These are phyloP conservation scores for Coemansia nantahalensis DNA, from an alignment of 192 early-diverging fungal species.

Conservation along the genomic window DNA sequence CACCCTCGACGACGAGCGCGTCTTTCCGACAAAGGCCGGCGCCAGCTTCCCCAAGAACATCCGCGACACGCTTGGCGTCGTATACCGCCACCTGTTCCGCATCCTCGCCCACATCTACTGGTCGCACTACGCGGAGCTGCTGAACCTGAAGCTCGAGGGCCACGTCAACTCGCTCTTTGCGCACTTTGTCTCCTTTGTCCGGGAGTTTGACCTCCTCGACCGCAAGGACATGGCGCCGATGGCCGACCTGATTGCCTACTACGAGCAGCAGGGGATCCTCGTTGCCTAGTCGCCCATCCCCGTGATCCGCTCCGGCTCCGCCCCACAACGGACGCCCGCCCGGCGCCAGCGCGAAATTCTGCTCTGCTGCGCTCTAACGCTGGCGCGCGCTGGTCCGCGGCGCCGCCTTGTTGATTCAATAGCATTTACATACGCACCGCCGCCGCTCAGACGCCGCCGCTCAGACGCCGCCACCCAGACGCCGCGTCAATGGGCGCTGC, in stretches of 20 bases:
- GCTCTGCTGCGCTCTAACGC: too few species aligned
- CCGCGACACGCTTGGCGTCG: conserved; percentile 59
- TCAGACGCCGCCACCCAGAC: too few species aligned
- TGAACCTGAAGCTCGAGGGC: conserved; percentile 77
- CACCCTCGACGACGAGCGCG: conserved; percentile 79
- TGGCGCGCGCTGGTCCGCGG: too few species aligned
- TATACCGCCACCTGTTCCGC: conserved; percentile 84
- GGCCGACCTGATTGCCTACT: conserved; percentile 67
- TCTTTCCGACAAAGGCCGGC: conserved; percentile 94
- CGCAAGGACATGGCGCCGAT: conserved; percentile 86
- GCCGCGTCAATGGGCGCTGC: too few species aligned
- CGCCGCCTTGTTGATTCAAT: too few species aligned
- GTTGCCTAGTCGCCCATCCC: not conserved
- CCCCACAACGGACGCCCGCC: too few species aligned
- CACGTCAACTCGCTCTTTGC: conserved; percentile 97
- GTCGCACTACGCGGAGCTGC: conserved; percentile 81
- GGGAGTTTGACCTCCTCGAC: conserved; percentile 91
- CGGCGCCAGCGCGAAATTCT: too few species aligned
- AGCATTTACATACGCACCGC: too few species aligned
- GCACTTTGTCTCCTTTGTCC: conserved; percentile 89
- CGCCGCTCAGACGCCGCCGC: too few species aligned
- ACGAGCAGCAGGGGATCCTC: conserved; percentile 45
- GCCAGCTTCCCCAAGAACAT: conserved; percentile 85
- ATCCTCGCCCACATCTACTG: conserved; percentile 95
- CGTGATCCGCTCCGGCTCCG: too few species aligned